Base-by-base conservation (phyloP, 805 yeast genomes). In the Hanseniaspora lachancei region DNA sequence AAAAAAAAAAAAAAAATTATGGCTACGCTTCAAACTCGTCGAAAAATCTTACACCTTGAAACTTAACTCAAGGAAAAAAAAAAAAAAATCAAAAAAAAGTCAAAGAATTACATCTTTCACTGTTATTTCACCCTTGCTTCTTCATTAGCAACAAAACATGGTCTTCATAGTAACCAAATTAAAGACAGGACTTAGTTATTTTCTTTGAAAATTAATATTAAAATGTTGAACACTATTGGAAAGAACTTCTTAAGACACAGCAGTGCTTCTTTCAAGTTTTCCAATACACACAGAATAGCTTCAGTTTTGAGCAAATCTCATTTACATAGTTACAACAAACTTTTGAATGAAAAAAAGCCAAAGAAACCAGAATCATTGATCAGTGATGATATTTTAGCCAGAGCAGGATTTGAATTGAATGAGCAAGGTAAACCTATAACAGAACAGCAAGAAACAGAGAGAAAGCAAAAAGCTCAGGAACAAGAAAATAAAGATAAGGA, bases 391-490 rank as follows among this genome's bases (percentile, higher is more conserved):
- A 64, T 89, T 64, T 75, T 89, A 57, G 82, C 84, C 35, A 80
- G 81, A 63, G 95, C 95, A 13, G 96, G 96, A 40, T 79, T 89
- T 57, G 91, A 87, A 57, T 67, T 73, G 4, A 78, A 77, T 35
- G 70, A 67, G 9, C 54, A 63, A n/a, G 61, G 62, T 23, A 59
- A 57, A 13, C 51, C 55, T 12, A 58, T 49, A 3, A 55, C 52
- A 20, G 49, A 48, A 18, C 49, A 48, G 59, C 52, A 60, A 20
- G 55, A 59, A 3, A 49, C 43, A 3, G 59, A 58, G 34, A 51
- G 50, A 13, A 46, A 54, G 34, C 54, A 51, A 43, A 60, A 58
- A n/a, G 60, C 59, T n/a, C 20, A 60, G 9, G 62, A 53, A 13
- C 59, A 58, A 46, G 62, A 52, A 13, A 38, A 58, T 24, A 54